Conservation (phyloP, 2,329 filamentous ascomycete genomes). For the Monilinia fructigena region DNA sequence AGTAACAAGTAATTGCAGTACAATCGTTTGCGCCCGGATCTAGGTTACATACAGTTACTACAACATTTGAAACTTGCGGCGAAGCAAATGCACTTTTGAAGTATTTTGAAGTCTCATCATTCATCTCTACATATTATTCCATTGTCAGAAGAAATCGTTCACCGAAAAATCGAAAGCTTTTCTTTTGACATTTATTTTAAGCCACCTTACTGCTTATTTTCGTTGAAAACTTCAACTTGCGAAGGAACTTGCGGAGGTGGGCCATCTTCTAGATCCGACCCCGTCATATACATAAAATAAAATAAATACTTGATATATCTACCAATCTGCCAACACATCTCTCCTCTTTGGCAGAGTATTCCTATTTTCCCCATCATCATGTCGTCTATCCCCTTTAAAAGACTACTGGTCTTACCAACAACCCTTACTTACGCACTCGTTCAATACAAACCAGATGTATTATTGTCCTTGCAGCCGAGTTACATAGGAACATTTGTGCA, state of each 20-base stretch:
- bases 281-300: background rate
- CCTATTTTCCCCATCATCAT: conserved; percentile 21
- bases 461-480: conserved; percentile 34
- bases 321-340: background rate
- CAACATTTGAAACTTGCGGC: conserved; percentile 17
- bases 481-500: conserved; percentile 44
- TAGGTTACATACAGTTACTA: conserved; percentile 2
- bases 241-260: conserved; percentile 4
- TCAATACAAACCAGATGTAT: conserved; percentile 30
- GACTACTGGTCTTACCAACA: conserved; percentile 31
- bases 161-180: background rate
- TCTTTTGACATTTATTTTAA: background rate
- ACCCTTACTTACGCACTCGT: conserved; percentile 32
- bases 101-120: too few relatives aligned
- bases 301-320: background rate
- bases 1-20: background rate
- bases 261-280: background rate
- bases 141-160: background rate
- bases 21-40: background rate
- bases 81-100: conserved; percentile 6
- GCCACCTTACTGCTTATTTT: background rate
- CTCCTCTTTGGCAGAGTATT: background rate
- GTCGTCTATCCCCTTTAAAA: conserved; percentile 33
- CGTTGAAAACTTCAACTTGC: background rate
- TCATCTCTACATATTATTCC: background rate